Evolutionary conservation across 2,329 filamentous ascomycete species (phyloP).

Genomic region (Penicillium sp.): DNA sequence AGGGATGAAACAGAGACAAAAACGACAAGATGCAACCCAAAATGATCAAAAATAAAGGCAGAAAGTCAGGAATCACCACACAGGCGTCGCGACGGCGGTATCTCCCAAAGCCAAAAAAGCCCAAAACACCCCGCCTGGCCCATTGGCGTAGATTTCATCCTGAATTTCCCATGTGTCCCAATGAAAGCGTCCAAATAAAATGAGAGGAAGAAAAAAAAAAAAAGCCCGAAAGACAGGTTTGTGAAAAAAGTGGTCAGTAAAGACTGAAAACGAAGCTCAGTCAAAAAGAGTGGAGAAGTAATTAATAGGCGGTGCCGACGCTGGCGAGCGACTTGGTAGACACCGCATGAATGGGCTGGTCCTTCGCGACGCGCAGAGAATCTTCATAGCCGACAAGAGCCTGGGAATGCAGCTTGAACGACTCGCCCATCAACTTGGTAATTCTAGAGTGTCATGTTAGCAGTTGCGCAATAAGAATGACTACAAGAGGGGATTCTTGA

Average conservation of each 20-base stretch:
- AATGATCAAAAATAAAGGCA: constrained; percentile 18
- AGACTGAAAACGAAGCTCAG: constrained; percentile 29
- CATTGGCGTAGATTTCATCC: constrained; percentile 39
- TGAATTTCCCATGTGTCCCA: constrained; percentile 45
- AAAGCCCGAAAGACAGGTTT: constrained; percentile 23
- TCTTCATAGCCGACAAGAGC: constrained; percentile 94
- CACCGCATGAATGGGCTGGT: constrained; percentile 49
- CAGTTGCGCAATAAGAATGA: background rate
- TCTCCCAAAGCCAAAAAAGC: constrained; percentile 31
- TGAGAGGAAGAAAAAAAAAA: constrained; percentile 35
- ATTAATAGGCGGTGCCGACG: constrained; percentile 48
- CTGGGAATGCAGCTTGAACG: constrained; percentile 95
- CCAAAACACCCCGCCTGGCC: constrained; percentile 42
- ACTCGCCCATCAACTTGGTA: constrained; percentile 90
- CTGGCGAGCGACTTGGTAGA: constrained; percentile 49
- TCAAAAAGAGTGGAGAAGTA: constrained; percentile 18
- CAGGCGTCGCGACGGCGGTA: constrained; percentile 37
- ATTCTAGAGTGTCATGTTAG: constrained; percentile 40
- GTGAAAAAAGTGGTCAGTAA: constrained; percentile 34
- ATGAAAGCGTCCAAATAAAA: constrained; percentile 45
- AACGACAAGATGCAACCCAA: constrained; percentile 30
- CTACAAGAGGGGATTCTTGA: constrained; percentile 39
- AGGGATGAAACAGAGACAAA: constrained; percentile 30
- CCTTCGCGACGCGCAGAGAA: constrained; percentile 45
- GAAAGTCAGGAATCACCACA: constrained; percentile 39